phyloP scores from a whole-genome alignment of 169 alveolate species.

The Cyclospora cayetanensis region DNA sequence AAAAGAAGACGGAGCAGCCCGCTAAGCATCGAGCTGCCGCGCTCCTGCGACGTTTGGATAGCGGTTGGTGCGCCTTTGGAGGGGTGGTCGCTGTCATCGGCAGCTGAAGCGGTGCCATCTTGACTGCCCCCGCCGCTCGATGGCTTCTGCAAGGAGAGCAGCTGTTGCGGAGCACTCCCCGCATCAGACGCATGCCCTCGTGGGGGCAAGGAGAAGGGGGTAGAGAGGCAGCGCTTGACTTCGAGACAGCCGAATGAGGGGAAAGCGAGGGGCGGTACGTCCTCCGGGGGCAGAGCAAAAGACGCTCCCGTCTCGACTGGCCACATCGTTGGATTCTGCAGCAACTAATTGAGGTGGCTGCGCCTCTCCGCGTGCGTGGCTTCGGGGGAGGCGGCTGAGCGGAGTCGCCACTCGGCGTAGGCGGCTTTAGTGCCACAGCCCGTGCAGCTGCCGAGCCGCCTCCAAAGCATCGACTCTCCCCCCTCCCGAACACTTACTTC shows the following conservation, averaged over 20 bases:
- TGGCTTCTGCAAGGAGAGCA: not conserved
- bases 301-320: not conserved
- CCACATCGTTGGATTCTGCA: not conserved
- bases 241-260: constrained; percentile 36
- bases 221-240: not conserved
- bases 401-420: too few species aligned
- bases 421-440: too few species aligned
- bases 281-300: constrained; percentile 16
- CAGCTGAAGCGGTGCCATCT: constrained; percentile 5
- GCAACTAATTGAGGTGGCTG: not conserved
- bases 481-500: not conserved
- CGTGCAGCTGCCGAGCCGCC: not conserved
- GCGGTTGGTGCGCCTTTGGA: not conserved
- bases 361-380: too few species aligned
- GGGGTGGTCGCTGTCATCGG: not conserved
- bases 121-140: not conserved
- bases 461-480: not conserved
- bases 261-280: constrained; percentile 36
- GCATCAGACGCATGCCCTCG: not conserved
- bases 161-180: not conserved
- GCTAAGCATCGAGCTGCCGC: not conserved
- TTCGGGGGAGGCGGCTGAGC: too few species aligned
- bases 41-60: not conserved
- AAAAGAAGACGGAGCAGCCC: constrained; percentile 22
- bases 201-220: constrained; percentile 26